Percentiles rank a stretch among this genome's conserved stretches.
Conservation (phyloP, 306 rosid genomes). For the Corylus heterophylla region DNA sequence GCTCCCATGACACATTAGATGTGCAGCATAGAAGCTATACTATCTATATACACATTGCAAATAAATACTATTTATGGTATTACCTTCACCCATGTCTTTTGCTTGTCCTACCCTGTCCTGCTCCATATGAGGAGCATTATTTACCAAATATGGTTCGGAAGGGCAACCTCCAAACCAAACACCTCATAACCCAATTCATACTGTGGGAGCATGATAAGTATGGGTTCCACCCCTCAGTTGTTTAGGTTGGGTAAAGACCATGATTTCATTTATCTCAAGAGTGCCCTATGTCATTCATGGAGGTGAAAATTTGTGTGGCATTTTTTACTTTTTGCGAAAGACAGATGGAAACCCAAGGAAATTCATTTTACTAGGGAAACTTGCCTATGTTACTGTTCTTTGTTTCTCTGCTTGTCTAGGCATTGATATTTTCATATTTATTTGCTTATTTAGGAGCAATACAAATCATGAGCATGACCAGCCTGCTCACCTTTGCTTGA, state of each 20-base stretch:
- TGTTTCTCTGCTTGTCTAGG: slow-evolving; percentile 19
- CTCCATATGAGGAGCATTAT: neutral
- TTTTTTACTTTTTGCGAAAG: neutral
- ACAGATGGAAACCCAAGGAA: neutral
- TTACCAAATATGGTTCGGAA: neutral
- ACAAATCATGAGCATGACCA: slow-evolving; percentile 98
- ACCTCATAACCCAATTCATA: neutral
- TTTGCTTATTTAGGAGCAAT: slow-evolving; percentile 68
- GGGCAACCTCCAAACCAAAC: neutral
- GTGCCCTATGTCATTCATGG: neutral
- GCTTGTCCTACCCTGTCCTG: neutral
- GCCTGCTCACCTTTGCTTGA: slow-evolving; percentile 84
- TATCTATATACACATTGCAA: neutral
- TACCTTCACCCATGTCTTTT: neutral
- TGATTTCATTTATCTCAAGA: neutral
- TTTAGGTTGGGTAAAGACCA: neutral
- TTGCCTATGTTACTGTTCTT: slow-evolving; percentile 19
- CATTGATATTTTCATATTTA: slow-evolving; percentile 24
- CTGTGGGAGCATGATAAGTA: neutral
- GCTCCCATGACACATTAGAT: neutral
- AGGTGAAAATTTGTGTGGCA: neutral
- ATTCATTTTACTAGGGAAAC: neutral
- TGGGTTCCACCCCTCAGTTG: neutral
- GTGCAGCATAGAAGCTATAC: neutral
- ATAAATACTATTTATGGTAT: neutral